phyloP scores from a whole-genome alignment of 192 early-diverging fungal species.

The Umbelopsis sp. region DNA sequence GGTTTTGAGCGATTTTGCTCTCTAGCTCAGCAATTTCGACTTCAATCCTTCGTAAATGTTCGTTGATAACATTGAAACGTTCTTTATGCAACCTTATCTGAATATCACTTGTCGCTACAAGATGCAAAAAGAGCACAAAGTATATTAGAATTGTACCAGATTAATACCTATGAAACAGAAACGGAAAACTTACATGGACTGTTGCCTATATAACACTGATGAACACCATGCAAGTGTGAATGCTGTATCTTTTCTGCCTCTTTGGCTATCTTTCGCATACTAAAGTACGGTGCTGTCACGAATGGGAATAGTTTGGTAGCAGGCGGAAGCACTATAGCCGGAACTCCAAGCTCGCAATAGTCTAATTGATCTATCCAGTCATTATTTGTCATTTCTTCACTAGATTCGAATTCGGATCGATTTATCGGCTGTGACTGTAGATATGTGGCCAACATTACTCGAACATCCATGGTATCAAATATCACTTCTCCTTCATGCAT shows the following conservation, averaged over 20 bases:
- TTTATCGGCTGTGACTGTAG: neutral
- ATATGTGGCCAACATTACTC: constrained; percentile 24
- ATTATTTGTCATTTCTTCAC: neutral
- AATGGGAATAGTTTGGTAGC: constrained; percentile 46
- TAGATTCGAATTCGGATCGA: neutral
- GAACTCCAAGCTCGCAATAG: constrained; percentile 35
- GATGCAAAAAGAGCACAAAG: neutral
- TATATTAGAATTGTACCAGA: neutral
- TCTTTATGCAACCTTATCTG: constrained; percentile 52
- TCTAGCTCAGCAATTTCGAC: constrained; percentile 45
- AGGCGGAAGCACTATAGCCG: constrained; percentile 25
- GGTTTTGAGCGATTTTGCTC: constrained; percentile 35
- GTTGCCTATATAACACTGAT: constrained; percentile 13
- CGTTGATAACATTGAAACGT: constrained; percentile 50
- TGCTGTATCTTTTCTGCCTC: neutral
- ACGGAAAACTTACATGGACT: constrained; percentile 25
- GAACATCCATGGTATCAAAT: constrained; percentile 35
- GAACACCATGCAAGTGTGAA: neutral
- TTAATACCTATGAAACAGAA: neutral
- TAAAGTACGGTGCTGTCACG: constrained; percentile 49
- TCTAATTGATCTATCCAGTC: constrained; percentile 49
- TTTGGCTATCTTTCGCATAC: neutral
- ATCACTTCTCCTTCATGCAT: constrained; percentile 40
- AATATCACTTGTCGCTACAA: constrained; percentile 45
- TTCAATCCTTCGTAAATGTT: constrained; percentile 44